Evolutionary conservation across 805 yeast genomes (phyloP), one percentile per base, ranked within the genome.

Genomic region (Metschnikowia kofuensis): DNA sequence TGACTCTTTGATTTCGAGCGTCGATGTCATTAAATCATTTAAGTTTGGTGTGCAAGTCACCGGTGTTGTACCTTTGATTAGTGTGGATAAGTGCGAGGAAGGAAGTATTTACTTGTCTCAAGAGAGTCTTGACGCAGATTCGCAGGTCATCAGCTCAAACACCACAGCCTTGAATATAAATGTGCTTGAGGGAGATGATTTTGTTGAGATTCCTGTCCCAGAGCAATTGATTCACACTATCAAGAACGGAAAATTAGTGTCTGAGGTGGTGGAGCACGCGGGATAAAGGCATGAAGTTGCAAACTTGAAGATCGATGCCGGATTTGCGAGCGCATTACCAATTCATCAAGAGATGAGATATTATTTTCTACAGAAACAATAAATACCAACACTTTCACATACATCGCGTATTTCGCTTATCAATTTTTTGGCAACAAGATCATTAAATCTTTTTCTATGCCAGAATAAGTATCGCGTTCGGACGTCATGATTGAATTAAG

Each of bases 211-310:
- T 47, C 84, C 96, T 8, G 80, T 87, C 38, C 97, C 98, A 8
- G 99, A 94, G 69, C 99, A 94, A 72, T 78, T 94, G 68, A 80
- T 82, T 62, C 96, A 89, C 68, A 74, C 79, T 14, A 73, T 88
- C 53, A 74, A 69, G 46, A 66, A 69, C 40, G 94, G 92, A 29
- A 78, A 79, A 61, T 67, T 91, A 52, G 74, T 76, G 32, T 82
- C 88, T 56, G 76, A 79, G 53, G 85, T 90, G 55, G 96, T 89
- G 42, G 94, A 87, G 65, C 96, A 88, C 67, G 83, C 85, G 29
- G 94, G 91, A 53, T 88, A 42, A 38, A 40, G n/a, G 21, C 7
- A 1, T 31, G 13, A 44, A 32, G 35, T 14, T 43, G 40, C 41
- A 29, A 21, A 37, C 12, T 43, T 4, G 21, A 2, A 21, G 4